These are phyloP conservation scores for Lachnellula hyalina DNA, from an alignment of 2,329 filamentous ascomycete genomes.

Conservation along the genomic window DNA sequence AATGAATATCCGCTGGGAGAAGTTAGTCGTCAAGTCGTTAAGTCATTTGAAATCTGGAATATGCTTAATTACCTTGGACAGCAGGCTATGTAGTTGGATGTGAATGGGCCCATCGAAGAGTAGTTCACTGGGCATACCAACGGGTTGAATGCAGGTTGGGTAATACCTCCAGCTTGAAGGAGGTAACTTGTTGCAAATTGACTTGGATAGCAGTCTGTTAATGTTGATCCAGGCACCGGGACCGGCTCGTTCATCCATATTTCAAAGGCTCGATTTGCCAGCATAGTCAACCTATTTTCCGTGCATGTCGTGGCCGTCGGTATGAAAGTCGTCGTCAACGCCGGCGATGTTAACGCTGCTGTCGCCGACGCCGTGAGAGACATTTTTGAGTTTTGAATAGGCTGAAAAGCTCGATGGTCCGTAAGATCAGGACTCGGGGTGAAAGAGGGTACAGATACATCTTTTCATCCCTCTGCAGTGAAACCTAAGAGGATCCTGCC, in stretches of 20 bases:
- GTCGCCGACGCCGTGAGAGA: not conserved
- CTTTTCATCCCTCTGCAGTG: too few species aligned
- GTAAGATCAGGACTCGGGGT: not conserved
- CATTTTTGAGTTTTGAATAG: not conserved
- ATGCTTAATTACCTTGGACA: conserved; percentile 23
- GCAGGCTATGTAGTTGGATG: conserved; percentile 26
- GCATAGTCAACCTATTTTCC: conserved; percentile 21
- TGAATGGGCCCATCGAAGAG: conserved; percentile 14
- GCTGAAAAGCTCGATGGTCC: not conserved
- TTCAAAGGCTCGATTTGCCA: conserved; percentile 16
- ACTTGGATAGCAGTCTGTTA: conserved; percentile 22
- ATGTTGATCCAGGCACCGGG: conserved; percentile 20
- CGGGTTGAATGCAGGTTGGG: conserved; percentile 19
- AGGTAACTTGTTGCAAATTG: conserved; percentile 20
- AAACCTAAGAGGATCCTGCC: too few species aligned
- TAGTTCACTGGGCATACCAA: conserved; percentile 21
- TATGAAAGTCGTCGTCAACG: conserved; percentile 9
- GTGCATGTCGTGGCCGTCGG: conserved; percentile 15
- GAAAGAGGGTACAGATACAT: too few species aligned
- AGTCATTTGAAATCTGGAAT: not conserved
- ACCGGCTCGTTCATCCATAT: conserved; percentile 23
- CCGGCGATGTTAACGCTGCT: not conserved
- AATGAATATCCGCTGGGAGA: conserved; percentile 15
- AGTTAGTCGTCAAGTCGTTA: too few species aligned
- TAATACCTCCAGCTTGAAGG: conserved; percentile 12